Conservation (phyloP, 2,329 filamentous ascomycete species). For the Sordariomycetes sp. region DNA sequence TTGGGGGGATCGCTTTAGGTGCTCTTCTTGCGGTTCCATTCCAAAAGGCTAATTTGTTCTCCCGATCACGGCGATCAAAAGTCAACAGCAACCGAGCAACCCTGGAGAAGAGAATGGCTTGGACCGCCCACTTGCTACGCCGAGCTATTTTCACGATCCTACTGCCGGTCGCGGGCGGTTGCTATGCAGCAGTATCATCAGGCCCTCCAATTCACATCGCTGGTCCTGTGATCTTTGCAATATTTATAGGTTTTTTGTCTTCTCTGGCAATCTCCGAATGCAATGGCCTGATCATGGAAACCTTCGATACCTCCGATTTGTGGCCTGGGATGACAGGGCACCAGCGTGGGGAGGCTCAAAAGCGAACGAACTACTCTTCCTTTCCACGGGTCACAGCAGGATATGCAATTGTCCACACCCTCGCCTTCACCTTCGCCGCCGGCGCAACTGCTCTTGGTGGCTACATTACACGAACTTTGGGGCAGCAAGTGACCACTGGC, state of each 20-base stretch:
- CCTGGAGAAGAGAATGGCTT: conserved; percentile 51
- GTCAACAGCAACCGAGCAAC: conserved; percentile 59
- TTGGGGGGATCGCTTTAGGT: conserved; percentile 58
- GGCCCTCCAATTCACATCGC: conserved; percentile 51
- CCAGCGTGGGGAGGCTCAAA: conserved; percentile 29
- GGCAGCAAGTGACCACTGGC: conserved; percentile 59
- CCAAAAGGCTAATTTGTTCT: conserved; percentile 62
- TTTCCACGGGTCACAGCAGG: conserved; percentile 67
- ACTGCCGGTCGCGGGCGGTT: conserved; percentile 57
- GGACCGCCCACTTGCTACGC: conserved; percentile 65
- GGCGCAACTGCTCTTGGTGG: conserved; percentile 60
- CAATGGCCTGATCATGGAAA: conserved; percentile 70
- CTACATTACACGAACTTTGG: conserved; percentile 54
- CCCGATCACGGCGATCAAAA: conserved; percentile 49
- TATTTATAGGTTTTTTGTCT: conserved; percentile 59
- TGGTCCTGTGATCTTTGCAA: conserved; percentile 59
- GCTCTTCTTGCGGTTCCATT: conserved; percentile 63
- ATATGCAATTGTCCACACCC: conserved; percentile 59
- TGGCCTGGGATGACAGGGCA: conserved; percentile 60
- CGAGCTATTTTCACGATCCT: conserved; percentile 57
- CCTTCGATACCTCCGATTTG: conserved; percentile 72
- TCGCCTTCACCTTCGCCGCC: conserved; percentile 63
- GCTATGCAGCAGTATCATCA: conserved; percentile 57
- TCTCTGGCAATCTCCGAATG: conserved; percentile 69
- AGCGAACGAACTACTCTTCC: conserved; percentile 62